phyloP scores from a whole-genome alignment of 805 yeast species.

The Kluyveromyces siamensis region DNA sequence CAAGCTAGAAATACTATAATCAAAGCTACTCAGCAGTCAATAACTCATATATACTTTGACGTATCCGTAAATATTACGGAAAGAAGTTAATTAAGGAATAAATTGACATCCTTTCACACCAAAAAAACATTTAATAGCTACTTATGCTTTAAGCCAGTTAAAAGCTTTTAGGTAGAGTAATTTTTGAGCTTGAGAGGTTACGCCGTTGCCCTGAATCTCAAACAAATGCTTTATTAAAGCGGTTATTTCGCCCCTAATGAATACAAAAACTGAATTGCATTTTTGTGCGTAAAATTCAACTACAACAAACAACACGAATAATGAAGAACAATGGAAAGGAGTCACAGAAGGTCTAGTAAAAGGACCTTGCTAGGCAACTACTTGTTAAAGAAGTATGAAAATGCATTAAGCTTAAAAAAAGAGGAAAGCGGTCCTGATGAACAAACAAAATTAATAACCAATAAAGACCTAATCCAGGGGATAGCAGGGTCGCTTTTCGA shows the following conservation, averaged over 20 bases:
- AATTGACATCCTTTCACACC: too few relatives aligned
- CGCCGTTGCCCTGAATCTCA: too few relatives aligned
- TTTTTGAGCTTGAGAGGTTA: too few relatives aligned
- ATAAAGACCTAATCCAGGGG: constrained; percentile 27
- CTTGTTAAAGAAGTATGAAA: constrained; percentile 20
- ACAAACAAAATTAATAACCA: constrained; percentile 9
- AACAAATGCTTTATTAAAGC: not conserved
- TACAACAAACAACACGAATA: not conserved
- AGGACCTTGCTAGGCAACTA: constrained; percentile 14
- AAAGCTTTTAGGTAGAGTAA: too few relatives aligned
- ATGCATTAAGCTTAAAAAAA: constrained; percentile 16
- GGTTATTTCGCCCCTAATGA: not conserved
- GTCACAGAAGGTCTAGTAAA: constrained; percentile 4
- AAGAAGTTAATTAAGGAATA: too few relatives aligned
- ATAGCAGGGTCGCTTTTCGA: constrained; percentile 37
- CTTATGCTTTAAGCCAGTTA: too few relatives aligned
- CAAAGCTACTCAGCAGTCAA: not conserved
- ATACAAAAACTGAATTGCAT: not conserved
- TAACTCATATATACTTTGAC: too few relatives aligned
- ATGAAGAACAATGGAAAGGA: not conserved
- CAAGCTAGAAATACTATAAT: not conserved
- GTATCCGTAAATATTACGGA: too few relatives aligned
- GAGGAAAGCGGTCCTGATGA: constrained; percentile 9
- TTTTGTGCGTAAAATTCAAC: not conserved
- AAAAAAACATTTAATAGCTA: too few relatives aligned